Base-by-base conservation (phyloP, 805 yeast genomes). In the Starmerella geochares region DNA sequence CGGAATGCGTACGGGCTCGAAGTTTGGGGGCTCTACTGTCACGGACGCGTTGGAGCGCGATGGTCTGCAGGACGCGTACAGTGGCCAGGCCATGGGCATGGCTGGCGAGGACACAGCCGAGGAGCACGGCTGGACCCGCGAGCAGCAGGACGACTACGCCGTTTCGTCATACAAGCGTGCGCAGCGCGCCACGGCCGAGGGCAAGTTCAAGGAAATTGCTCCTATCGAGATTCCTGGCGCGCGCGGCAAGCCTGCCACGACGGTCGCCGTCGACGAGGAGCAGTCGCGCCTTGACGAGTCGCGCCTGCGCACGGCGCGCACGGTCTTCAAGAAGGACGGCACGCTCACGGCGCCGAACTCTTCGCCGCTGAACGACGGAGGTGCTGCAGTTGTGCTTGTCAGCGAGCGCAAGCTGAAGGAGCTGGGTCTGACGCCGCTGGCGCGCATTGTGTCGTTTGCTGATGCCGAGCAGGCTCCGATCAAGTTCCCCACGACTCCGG, bases 311-410 rank as follows among this genome's bases (percentile, higher is more conserved):
- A 47, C 81, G 51, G 96, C 97, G 27, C 83, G 97, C 73, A 80
- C 98, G 48, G 97, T 86, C 33, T 92, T 92, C 81, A 83, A 85
- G 71, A 80, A 78, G 70, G 96, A 87, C 64, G 98, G 97, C 66
- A 85, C 96, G 36, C 90, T 92, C 54, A 90, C 98, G 35, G 97
- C 95, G 23, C 94, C 96, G 60, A 94, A 92, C 67, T 94, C 97
- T 25, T 86, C 96, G 25, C 86, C 94, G 63, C 75, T 92, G 62
- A 92, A 90, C 68, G 99, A 92, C 68, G 99, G 99, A 70, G 97
- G 86, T 66, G 96, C 97, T 49, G 97, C 97, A 45, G 78, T 92
- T 33, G 73, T 92, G 40, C 75, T 92, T 58, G 92, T 86, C 47
- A 83, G 95, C 52, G 96, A 79, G 65, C 71, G 71, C 55, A 87